A percentile compares a stretch with the other conserved stretches of the same genome.
Evolutionary conservation across 768 basidiomycete genomes (phyloP).

Genomic region (Nevesoporus exiguus): DNA sequence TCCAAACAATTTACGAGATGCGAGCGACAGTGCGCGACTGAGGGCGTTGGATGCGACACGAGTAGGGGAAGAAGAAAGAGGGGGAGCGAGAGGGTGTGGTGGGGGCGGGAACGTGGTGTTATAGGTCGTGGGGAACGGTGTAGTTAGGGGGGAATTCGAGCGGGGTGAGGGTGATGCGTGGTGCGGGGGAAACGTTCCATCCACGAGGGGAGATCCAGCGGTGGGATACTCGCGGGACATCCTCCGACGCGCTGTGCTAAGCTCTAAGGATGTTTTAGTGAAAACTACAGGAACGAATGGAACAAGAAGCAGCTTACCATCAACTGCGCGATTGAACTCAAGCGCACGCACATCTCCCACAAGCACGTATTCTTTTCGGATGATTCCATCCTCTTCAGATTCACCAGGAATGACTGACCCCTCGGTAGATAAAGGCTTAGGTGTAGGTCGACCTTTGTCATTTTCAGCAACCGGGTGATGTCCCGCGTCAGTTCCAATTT

Average conservation of each 20-base stretch:
- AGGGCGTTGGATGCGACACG: constrained; percentile 71
- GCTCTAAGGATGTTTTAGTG: constrained; percentile 44
- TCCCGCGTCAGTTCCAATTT: constrained; percentile 14
- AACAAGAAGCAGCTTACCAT: constrained; percentile 53
- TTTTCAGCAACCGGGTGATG: constrained; percentile 6
- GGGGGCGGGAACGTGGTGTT: constrained; percentile 70
- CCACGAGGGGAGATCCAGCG: constrained; percentile 45
- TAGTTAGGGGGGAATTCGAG: constrained; percentile 24
- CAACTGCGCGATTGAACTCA: constrained; percentile 88
- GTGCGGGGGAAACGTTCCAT: constrained; percentile 41
- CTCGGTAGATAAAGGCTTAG: constrained; percentile 43
- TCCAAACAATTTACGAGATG: constrained; percentile 80
- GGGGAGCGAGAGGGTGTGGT: constrained; percentile 44
- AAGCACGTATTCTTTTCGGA: constrained; percentile 88
- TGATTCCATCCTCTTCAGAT: constrained; percentile 76
- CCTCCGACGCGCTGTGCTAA: constrained; percentile 54
- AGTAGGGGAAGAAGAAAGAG: constrained; percentile 65
- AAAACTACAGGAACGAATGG: constrained; percentile 2
- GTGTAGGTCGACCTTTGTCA: constrained; percentile 11
- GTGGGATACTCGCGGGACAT: constrained; percentile 56
- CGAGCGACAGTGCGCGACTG: constrained; percentile 73
- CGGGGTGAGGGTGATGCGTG: constrained; percentile 28
- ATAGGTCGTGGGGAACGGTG: constrained; percentile 16
- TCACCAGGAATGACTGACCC: constrained; percentile 77
- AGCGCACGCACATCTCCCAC: constrained; percentile 88